Conservation (phyloP, 306 rosid genomes). For the Sophora flavescens region DNA sequence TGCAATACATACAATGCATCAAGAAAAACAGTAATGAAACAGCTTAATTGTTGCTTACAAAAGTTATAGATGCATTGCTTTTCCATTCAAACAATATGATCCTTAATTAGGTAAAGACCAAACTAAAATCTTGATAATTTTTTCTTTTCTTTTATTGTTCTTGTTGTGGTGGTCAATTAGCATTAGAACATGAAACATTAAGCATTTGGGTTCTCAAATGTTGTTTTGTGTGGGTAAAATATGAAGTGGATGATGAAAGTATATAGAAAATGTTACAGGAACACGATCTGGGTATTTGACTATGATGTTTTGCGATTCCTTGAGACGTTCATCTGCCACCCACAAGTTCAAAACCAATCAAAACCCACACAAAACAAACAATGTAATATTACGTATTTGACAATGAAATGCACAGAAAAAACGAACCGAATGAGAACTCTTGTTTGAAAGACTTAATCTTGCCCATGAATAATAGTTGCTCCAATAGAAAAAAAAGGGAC, state of each 20-base stretch:
- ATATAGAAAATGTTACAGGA: constrained; percentile 40
- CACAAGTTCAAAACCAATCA: constrained; percentile 11
- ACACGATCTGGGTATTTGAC: constrained; percentile 60
- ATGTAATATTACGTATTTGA: not conserved
- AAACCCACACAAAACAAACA: constrained; percentile 22
- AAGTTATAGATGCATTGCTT: not conserved
- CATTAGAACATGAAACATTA: not conserved
- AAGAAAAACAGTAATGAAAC: constrained; percentile 24
- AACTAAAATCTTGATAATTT: not conserved
- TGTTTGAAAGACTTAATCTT: constrained; percentile 52
- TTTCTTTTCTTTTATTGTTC: not conserved
- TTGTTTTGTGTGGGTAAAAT: too few relatives aligned
- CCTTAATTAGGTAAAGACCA: not conserved
- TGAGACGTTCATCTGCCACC: constrained; percentile 53
- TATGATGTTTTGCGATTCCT: constrained; percentile 51
- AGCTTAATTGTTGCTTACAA: not conserved
- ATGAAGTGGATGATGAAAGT: not conserved
- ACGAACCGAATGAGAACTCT: constrained; percentile 51
- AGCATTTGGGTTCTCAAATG: not conserved
- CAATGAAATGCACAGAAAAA: not conserved
- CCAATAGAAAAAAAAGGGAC: not conserved
- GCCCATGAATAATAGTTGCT: constrained; percentile 40
- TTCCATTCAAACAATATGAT: constrained; percentile 1
- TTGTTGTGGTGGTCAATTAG: not conserved
- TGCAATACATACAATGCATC: constrained; percentile 39